These are phyloP conservation scores for Globisporangium recalcitrans DNA, from an alignment of 352 stramenopile species.

Conservation along the genomic window DNA sequence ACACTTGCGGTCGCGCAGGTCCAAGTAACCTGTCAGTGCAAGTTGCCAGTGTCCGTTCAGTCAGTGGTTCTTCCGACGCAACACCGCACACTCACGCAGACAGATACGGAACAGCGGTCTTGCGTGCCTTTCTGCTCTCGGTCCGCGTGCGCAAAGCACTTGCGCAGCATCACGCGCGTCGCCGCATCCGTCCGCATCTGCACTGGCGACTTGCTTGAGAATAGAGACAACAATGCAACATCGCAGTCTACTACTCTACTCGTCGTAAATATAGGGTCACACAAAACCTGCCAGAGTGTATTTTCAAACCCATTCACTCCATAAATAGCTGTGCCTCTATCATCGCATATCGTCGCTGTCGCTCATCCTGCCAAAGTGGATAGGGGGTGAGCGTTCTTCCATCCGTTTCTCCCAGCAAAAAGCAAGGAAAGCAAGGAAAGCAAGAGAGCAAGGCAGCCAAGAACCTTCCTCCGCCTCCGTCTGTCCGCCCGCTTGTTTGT, in stretches of 20 bases:
- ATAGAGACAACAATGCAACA: background rate
- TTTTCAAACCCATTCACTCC: background rate
- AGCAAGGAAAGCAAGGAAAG: constrained; percentile 5
- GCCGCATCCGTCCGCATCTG: background rate
- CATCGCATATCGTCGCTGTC: background rate
- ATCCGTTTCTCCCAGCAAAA: constrained; percentile 16
- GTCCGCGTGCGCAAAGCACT: constrained; percentile 51
- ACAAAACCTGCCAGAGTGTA: background rate
- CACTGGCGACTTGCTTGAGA: too few species aligned
- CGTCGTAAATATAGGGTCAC: background rate
- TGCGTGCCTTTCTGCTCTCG: constrained; percentile 23
- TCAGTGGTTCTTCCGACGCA: background rate
- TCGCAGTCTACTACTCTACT: background rate
- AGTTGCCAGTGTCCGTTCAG: background rate
- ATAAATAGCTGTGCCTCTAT: background rate
- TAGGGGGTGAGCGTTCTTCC: constrained; percentile 19
- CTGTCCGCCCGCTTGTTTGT: background rate
- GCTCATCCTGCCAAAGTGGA: background rate
- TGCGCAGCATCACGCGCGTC: constrained; percentile 14
- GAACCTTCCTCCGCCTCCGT: background rate
- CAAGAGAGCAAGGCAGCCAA: background rate
- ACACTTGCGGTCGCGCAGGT: constrained; percentile 55
- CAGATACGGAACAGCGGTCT: constrained; percentile 12
- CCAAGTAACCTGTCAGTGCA: constrained; percentile 29
- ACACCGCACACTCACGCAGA: background rate